Evolutionary conservation across 148 eudicot species (phyloP).

Genomic region (Camellia lanceoleosa): DNA sequence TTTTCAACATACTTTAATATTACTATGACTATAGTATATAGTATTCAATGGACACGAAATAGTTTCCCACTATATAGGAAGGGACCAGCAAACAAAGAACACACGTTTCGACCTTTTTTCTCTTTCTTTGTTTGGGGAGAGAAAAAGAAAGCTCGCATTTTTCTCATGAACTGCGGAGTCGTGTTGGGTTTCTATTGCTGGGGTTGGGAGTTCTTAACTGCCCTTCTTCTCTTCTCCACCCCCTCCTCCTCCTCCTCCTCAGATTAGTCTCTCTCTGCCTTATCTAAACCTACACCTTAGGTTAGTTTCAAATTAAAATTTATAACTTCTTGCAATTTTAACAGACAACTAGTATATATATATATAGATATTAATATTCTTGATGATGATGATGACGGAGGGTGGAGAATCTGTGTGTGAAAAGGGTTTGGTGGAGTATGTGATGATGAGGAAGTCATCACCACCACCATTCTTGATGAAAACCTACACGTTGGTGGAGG

Average conservation of each 20-base stretch:
- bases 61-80: not conserved
- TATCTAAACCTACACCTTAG: too few relatives aligned
- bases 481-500: constrained; percentile 86
- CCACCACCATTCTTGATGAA: constrained; percentile 85
- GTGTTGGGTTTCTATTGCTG: constrained; percentile 85
- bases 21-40: too few relatives aligned
- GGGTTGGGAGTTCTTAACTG: constrained; percentile 84
- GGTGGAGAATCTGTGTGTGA: constrained; percentile 17
- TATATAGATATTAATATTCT: not conserved
- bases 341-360: too few relatives aligned
- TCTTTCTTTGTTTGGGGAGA: not conserved
- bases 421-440: constrained; percentile 39
- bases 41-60: not conserved
- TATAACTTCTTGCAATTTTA: too few relatives aligned
- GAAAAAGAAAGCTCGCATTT: constrained; percentile 31
- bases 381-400: constrained; percentile 16
- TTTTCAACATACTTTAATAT: too few relatives aligned
- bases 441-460: constrained; percentile 51
- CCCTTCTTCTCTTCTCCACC: constrained; percentile 75
- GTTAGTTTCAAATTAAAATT: too few relatives aligned
- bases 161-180: constrained; percentile 78
- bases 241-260: not conserved
- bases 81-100: not conserved
- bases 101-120: constrained; percentile 14
- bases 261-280: not conserved